A percentile compares a stretch with the other conserved stretches of the same genome.
Conservation (phyloP, 805 yeast species). For the Blastobotrys parvus region DNA sequence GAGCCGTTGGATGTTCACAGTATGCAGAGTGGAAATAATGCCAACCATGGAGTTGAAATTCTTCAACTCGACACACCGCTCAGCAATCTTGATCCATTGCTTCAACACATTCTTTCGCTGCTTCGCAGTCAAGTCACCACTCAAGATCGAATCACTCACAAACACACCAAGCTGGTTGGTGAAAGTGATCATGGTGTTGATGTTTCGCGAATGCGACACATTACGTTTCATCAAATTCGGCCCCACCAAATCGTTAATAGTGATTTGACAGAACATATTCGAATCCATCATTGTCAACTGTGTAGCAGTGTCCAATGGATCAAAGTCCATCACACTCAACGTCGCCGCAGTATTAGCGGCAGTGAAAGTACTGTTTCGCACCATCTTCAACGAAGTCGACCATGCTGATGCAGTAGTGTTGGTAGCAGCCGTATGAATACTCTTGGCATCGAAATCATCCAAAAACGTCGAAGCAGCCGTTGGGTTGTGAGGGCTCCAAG, state of each 20-base stretch:
- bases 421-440: constrained; percentile 1
- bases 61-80: constrained; percentile 23
- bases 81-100: constrained; percentile 32
- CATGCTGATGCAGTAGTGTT: constrained; percentile 10
- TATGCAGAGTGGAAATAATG: constrained; percentile 28
- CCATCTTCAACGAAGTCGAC: constrained; percentile 11
- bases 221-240: constrained; percentile 27
- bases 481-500: background rate
- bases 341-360: background rate
- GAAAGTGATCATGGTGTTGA: constrained; percentile 21
- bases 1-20: constrained; percentile 28
- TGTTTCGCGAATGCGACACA: constrained; percentile 27
- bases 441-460: constrained; percentile 1
- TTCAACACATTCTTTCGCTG: constrained; percentile 27
- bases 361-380: constrained; percentile 2
- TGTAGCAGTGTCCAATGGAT: constrained; percentile 26
- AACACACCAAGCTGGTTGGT: constrained; percentile 30
- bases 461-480: background rate
- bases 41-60: constrained; percentile 29
- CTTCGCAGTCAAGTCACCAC: constrained; percentile 21
- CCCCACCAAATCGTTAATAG: constrained; percentile 27
- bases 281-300: constrained; percentile 30
- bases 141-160: constrained; percentile 29
- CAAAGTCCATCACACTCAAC: constrained; percentile 22
- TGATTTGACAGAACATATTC: constrained; percentile 21